Percentiles rank a stretch among this genome's conserved stretches.
These are phyloP conservation scores for Isoetes taiwanensis DNA, from an alignment of 75 land plant genomes.

Conservation along the genomic window DNA sequence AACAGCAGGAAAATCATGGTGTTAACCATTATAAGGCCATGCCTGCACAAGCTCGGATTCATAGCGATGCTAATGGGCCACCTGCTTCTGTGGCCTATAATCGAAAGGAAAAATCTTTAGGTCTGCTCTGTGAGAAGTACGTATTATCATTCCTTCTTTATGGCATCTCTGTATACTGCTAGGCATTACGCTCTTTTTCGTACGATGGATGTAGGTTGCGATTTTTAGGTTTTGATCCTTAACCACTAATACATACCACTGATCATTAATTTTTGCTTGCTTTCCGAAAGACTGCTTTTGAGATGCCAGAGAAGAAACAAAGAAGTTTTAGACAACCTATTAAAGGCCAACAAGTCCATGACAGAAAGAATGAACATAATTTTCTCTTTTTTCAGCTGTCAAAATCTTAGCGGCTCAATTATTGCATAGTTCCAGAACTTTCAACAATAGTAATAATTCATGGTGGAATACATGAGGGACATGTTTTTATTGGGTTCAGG, in stretches of 20 bases:
- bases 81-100: too few species aligned
- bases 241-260: neutral
- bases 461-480: neutral
- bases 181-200: neutral
- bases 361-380: too few species aligned
- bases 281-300: neutral
- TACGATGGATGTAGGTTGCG: neutral
- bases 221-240: neutral
- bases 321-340: too few species aligned
- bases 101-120: conserved; percentile 89
- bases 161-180: neutral
- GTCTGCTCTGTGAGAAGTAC: conserved; percentile 82
- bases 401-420: neutral
- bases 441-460: neutral
- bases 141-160: neutral
- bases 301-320: too few species aligned
- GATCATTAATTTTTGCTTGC: neutral
- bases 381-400: too few species aligned
- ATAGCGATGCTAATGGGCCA: too few species aligned
- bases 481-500: too few species aligned
- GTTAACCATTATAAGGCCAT: too few species aligned
- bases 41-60: too few species aligned
- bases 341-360: too few species aligned
- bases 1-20: too few species aligned
- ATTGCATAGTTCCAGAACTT: neutral